Base-by-base conservation (phyloP, 2,329 filamentous ascomycete species). In the Ophiosphaerella korrae region DNA sequence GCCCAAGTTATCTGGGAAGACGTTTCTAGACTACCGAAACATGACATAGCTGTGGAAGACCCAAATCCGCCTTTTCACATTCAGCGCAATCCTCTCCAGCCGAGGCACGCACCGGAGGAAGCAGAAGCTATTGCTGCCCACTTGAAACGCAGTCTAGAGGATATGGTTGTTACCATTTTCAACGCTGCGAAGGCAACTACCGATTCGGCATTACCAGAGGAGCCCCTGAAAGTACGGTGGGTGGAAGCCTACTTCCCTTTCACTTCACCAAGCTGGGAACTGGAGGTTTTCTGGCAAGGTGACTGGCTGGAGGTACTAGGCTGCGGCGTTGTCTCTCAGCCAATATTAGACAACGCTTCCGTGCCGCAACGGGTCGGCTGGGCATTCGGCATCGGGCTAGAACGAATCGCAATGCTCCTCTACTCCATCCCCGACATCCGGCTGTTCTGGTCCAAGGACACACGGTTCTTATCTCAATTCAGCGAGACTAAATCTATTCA, bases 181-280 rank as follows among this genome's bases (percentile, higher is more conserved):
- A 84, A 85, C 8, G 84, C 88, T 31, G 92, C 92, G 6, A 86
- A 86, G 68, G 80, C 81, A 42, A 89, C 74, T 6, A 75, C 80
- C 13, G 78, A 77, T 51, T 74, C 70, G 9, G 77, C 79, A 5
- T 65, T 37, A 23, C 23, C 53, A 8, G 44, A 61, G 42, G 89
- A 95, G 66, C 90, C 92, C 4, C 79, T 97, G 34, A 87, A 86
- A 62, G 87, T 97, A 66, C 85, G 94, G 60, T 99, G 94, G 94
- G 87, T 97, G 7, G 93, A 97, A 74, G 92, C 94, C 1, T 97
- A 94, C 75, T 99, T 99, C 76, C 94, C 94, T 34, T 97, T 97
- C 72, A 99, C 94, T 0, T 92, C 88, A 50, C 94, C 94, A 0
- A 94, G 89, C 6, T 99, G 91, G 89, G 94, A 99, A 73, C 82